phyloP scores from a whole-genome alignment of 2,329 filamentous ascomycete species.

The Alternaria sp. region DNA sequence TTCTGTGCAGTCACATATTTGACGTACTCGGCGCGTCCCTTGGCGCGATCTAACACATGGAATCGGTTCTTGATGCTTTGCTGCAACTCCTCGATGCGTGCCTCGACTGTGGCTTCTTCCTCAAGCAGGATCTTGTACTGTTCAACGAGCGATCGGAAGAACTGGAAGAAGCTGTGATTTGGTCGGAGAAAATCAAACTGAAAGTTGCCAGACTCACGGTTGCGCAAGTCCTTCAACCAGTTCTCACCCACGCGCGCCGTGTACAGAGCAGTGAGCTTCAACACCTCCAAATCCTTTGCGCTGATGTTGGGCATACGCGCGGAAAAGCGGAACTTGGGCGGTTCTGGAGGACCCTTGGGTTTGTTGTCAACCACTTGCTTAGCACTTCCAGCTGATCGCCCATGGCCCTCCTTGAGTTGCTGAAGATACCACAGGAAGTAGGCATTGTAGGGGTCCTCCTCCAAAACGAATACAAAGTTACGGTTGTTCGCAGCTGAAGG shows the following conservation, averaged over 20 bases:
- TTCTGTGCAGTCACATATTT: slow-evolving; percentile 87
- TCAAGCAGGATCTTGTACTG: slow-evolving; percentile 88
- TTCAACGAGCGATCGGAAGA: slow-evolving; percentile 90
- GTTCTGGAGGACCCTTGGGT: slow-evolving; percentile 83
- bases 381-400: slow-evolving; percentile 58
- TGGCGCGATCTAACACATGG: slow-evolving; percentile 80
- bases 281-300: slow-evolving; percentile 83
- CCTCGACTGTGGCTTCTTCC: slow-evolving; percentile 75
- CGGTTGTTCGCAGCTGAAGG: slow-evolving; percentile 67
- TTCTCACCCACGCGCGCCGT: slow-evolving; percentile 91
- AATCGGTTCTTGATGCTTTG: slow-evolving; percentile 81
- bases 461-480: slow-evolving; percentile 87
- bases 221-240: slow-evolving; percentile 89
- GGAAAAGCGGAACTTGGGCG: slow-evolving; percentile 89
- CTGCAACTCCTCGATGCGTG: slow-evolving; percentile 76
- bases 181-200: slow-evolving; percentile 97
- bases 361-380: slow-evolving; percentile 62
- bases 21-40: slow-evolving; percentile 85
- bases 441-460: slow-evolving; percentile 81
- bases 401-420: slow-evolving; percentile 85
- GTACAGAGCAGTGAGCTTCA: slow-evolving; percentile 84
- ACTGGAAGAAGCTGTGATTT: slow-evolving; percentile 95
- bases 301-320: slow-evolving; percentile 97
- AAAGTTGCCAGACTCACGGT: slow-evolving; percentile 87
- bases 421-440: slow-evolving; percentile 92